These are phyloP conservation scores for Kazachstania psychrophila DNA, from an alignment of 805 yeast species.

Conservation along the genomic window DNA sequence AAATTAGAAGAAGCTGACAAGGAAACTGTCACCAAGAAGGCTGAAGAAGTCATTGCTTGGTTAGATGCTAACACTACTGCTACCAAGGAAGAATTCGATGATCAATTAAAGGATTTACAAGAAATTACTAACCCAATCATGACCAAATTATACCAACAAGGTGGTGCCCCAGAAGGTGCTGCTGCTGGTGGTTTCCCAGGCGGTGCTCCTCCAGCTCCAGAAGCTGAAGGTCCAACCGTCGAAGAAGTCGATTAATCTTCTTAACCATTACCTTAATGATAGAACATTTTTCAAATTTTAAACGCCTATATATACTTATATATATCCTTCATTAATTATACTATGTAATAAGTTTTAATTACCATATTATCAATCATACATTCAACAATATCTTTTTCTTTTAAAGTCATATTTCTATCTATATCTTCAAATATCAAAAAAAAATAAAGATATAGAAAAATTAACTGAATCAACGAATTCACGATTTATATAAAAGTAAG, in stretches of 20 bases:
- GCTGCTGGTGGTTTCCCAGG: conserved; percentile 66
- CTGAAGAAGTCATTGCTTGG: conserved; percentile 82
- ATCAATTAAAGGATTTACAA: conserved; percentile 94
- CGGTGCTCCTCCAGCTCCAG: conserved; percentile 56
- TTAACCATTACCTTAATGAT: no score
- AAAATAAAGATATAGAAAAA: no score
- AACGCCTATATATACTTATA: no score
- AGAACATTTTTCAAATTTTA: no score
- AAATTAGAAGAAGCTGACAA: conserved; percentile 65
- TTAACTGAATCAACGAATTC: no score
- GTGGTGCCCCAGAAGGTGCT: conserved; percentile 76
- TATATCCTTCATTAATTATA: no score
- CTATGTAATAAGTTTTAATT: no score
- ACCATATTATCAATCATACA: no score
- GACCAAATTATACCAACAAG: conserved; percentile 89
- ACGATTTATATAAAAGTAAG: no score
- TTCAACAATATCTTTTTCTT: no score
- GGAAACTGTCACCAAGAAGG: conserved; percentile 70
- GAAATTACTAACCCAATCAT: conserved; percentile 93
- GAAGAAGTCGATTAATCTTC: conserved; percentile 73
- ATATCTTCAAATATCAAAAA: no score
- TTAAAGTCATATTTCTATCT: no score
- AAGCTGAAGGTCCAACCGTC: conserved; percentile 63
- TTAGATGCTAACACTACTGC: conserved; percentile 89
- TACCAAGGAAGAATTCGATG: conserved; percentile 83